Percentiles rank a stretch among this genome's conserved stretches.
These are phyloP conservation scores for Entomortierella parvispora DNA, from an alignment of 192 early-diverging fungal species.

Conservation along the genomic window DNA sequence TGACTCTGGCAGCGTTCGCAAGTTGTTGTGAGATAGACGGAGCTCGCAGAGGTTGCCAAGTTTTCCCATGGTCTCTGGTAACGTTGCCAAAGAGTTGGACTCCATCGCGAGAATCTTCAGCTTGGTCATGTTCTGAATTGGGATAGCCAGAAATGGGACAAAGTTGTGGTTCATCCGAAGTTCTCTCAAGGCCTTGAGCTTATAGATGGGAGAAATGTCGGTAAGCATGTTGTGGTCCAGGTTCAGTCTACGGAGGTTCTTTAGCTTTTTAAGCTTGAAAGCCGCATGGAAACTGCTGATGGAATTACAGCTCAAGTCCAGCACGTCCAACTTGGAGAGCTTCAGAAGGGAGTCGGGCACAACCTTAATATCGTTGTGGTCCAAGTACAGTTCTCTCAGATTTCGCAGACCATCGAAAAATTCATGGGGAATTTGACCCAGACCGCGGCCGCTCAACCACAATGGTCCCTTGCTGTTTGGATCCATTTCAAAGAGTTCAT, in stretches of 20 bases:
- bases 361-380: slow-evolving; percentile 55
- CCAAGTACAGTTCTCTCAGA: slow-evolving; percentile 55
- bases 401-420: slow-evolving; percentile 56
- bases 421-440: slow-evolving; percentile 53
- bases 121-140: slow-evolving; percentile 51
- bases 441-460: slow-evolving; percentile 35
- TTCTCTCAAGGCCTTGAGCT: slow-evolving; percentile 53
- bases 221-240: slow-evolving; percentile 56
- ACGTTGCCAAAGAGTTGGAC: slow-evolving; percentile 41
- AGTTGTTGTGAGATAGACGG: slow-evolving; percentile 50
- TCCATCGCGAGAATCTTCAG: slow-evolving; percentile 52
- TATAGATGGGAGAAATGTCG: slow-evolving; percentile 51
- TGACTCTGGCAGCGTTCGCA: slow-evolving; percentile 37
- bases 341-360: slow-evolving; percentile 57
- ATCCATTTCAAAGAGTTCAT: slow-evolving; percentile 51
- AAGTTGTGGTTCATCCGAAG: slow-evolving; percentile 55
- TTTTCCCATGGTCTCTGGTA: slow-evolving; percentile 55
- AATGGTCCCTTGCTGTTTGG: slow-evolving; percentile 51
- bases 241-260: slow-evolving; percentile 52
- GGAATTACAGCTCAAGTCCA: slow-evolving; percentile 57
- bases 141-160: slow-evolving; percentile 31
- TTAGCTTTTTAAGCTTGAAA: slow-evolving; percentile 53
- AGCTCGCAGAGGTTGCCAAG: slow-evolving; percentile 50
- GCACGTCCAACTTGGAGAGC: slow-evolving; percentile 53
- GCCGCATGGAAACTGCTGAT: slow-evolving; percentile 55